Conservation (phyloP, 257 asterid species). For the Verbascum thapsus region DNA sequence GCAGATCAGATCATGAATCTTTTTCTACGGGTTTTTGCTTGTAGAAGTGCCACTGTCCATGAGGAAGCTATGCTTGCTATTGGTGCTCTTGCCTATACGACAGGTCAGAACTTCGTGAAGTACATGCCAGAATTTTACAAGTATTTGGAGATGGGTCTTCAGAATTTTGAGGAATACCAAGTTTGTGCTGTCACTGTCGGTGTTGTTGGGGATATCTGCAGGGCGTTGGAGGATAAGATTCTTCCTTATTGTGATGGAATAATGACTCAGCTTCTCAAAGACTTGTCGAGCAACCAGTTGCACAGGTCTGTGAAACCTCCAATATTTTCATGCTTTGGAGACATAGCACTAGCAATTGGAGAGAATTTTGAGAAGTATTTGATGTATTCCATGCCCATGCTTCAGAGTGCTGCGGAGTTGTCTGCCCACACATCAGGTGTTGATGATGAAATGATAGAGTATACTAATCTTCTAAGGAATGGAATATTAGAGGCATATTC, state of each 20-base stretch:
- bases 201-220: slow-evolving; percentile 76
- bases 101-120: slow-evolving; percentile 62
- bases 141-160: slow-evolving; percentile 84
- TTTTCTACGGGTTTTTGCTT: slow-evolving; percentile 69
- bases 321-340: slow-evolving; percentile 81
- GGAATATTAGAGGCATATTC: slow-evolving; percentile 83
- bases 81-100: slow-evolving; percentile 81
- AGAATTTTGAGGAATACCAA: slow-evolving; percentile 83
- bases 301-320: slow-evolving; percentile 88
- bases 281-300: slow-evolving; percentile 72
- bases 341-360: slow-evolving; percentile 75
- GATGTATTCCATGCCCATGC: slow-evolving; percentile 85
- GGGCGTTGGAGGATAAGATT: slow-evolving; percentile 72
- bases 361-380: slow-evolving; percentile 75
- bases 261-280: slow-evolving; percentile 77
- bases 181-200: slow-evolving; percentile 81
- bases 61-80: slow-evolving; percentile 90
- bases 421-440: slow-evolving; percentile 62
- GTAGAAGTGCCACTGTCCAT: slow-evolving; percentile 77
- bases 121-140: slow-evolving; percentile 77
- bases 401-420: slow-evolving; percentile 79
- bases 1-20: slow-evolving; percentile 78
- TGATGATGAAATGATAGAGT: slow-evolving; percentile 78
- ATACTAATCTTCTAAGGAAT: slow-evolving; percentile 63
- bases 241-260: slow-evolving; percentile 76